Evolutionary conservation across 2,329 filamentous ascomycete species (phyloP), one percentile per base, ranked within the genome.

Genomic region (Fusarium sp.): DNA sequence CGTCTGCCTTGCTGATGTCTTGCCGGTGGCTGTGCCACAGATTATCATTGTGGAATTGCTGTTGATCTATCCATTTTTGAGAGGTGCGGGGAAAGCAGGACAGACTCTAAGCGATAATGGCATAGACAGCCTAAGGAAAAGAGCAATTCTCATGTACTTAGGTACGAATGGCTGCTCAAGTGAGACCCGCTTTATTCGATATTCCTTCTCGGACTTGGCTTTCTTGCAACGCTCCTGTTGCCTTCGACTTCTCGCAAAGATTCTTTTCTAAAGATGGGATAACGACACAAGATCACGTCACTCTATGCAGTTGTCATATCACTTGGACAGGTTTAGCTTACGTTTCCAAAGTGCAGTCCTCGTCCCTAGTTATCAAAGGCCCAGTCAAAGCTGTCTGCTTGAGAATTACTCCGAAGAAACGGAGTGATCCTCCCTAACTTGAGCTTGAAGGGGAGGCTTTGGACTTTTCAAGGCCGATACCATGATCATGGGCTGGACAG

Each of bases 11-110:
- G 23, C 23, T 25, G 13, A 31, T 11, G 36, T 21, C 48, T 45
- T 18, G 25, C 37, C 21, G 21, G 48, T 43, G 48, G 48, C 48
- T 51, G 37, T 45, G 25, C 4, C 21, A 15, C 14, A 11, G 42
- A 7, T 15, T 2, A 42, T 25, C 25, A 6, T 25, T n/a, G n/a
- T n/a, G 14, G 11, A 21, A 50, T 1, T 11, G 23, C 9, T 23
- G 23, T 42, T 29, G 35, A 50, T 50, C 35, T 43, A 20, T 29
- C 15, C 47, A 25, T 42, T 50, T 42, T 41, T 3, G 23, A 27
- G 11, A 29, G 11, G 35, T 42, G 35, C 23, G 35, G 35, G 18
- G 35, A 23, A 43, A 15, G 14, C 15, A 25, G 25, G 25, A 25
- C 7, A 6, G 7, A 25, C 8, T 25, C 23, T 25, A 25, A 25